A percentile compares a stretch with the other conserved stretches of the same genome.
phyloP scores from a whole-genome alignment of 2,329 filamentous ascomycete genomes.

The Scedosporium dehoogii region DNA sequence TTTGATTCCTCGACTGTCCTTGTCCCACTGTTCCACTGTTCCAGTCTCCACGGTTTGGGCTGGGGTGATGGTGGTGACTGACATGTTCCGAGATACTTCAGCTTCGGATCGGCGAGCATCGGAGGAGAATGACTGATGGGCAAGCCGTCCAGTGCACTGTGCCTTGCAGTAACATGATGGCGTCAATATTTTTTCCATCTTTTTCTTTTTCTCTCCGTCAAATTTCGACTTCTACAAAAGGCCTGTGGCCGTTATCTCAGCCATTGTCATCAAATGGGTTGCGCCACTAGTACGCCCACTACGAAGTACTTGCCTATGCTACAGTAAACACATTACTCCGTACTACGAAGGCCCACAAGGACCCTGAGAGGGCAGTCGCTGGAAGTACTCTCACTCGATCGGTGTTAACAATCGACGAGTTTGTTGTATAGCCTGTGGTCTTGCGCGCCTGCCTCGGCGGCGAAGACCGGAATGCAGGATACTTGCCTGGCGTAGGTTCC shows the following conservation, averaged over 20 bases:
- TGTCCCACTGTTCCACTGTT: too few species aligned
- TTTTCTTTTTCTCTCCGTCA: background rate
- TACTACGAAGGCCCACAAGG: background rate
- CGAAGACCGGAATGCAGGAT: background rate
- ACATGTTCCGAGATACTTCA: background rate
- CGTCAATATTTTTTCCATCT: too few species aligned
- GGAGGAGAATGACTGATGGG: background rate
- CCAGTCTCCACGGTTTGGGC: background rate
- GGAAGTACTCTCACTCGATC: too few species aligned
- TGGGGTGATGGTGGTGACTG: background rate
- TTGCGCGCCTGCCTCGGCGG: too few species aligned
- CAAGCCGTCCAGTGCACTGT: too few species aligned
- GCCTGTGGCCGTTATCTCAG: too few species aligned
- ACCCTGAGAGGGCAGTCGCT: background rate
- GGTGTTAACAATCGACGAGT: too few species aligned
- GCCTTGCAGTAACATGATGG: too few species aligned
- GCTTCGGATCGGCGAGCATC: background rate
- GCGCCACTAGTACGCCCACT: background rate
- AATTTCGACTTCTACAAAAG: background rate
- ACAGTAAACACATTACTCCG: too few species aligned
- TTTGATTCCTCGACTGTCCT: too few species aligned
- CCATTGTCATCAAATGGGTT: background rate
- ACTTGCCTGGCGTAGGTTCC: too few species aligned
- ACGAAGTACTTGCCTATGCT: background rate
- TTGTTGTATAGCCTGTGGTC: too few species aligned